Evolutionary conservation across 2,329 filamentous ascomycete species (phyloP), one percentile per base, ranked within the genome.

Genomic region (Penicillium sp.): DNA sequence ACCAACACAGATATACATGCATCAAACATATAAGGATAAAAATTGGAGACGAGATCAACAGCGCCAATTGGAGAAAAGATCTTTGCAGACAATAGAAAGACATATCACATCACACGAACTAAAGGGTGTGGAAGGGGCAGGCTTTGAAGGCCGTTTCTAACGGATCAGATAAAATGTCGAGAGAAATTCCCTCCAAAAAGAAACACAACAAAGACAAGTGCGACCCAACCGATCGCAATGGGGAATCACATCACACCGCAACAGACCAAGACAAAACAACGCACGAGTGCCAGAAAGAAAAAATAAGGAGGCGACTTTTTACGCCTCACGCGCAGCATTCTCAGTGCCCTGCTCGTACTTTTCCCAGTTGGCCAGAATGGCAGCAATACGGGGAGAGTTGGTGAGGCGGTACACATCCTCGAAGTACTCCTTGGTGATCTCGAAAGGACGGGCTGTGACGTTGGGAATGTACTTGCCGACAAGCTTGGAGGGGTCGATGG

Each of bases 401-500:
- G 93, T 98, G 67, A 98, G 74, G 62, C 83, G 83, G 76, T 97
- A 97, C 43, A 98, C 94, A 66, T 97, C 93, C 79, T 98, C 91
- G 73, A 98, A 98, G 76, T 98, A 98, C 76, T 97, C 93, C 80
- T 90, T 95, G 47, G 90, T 95, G 57, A 98, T 78, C 69, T 90
- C 89, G 68, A 98, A 98, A 12, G 93, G 93, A 73, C 85, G 85
- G 49, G 93, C 93, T 47, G 93, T 98, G 58, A 98, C 94, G 73
- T 98, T 98, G 60, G 93, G 93, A 58, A 98, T 97, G 75, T 98
- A 98, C 75, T 98, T 98, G 64, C 93, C 93, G 59, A 98, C 81
- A 64, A 98, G 76, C 79, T 97, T 97, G 69, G 88, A 86, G 4
- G 93, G 93, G 69, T 98, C 93, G 69, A 98, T 97, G 46, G 88